These are phyloP conservation scores for Cairneyella variabilis DNA, from an alignment of 495 filamentous ascomycete species.

Conservation along the genomic window DNA sequence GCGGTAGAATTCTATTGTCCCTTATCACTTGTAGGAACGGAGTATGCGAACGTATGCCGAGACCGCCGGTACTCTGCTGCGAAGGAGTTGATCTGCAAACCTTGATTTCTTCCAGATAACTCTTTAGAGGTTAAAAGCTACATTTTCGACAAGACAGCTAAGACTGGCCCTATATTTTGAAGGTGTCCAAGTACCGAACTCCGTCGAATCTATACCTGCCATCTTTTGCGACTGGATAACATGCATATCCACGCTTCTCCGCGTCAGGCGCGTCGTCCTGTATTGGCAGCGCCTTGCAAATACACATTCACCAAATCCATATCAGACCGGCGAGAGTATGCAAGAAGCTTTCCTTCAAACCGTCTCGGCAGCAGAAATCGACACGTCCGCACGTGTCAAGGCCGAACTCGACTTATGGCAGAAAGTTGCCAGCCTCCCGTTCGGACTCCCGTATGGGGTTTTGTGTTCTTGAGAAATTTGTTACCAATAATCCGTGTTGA, in stretches of 20 bases:
- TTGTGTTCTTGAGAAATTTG: constrained; percentile 1
- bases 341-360: constrained; percentile 10
- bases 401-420: constrained; percentile 4
- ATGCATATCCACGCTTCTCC: background rate
- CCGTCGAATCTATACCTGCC: background rate
- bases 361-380: constrained; percentile 4
- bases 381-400: background rate
- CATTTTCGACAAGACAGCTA: constrained; percentile 20
- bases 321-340: background rate
- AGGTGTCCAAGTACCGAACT: constrained; percentile 6
- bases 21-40: too few relatives aligned
- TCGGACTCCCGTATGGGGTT: constrained; percentile 5
- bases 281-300: constrained; percentile 1
- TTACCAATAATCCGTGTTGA: too few relatives aligned
- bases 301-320: background rate
- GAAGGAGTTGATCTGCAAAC: too few relatives aligned
- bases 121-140: constrained; percentile 22
- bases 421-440: background rate
- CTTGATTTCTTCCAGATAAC: too few relatives aligned
- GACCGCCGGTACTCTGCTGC: too few relatives aligned
- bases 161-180: constrained; percentile 6
- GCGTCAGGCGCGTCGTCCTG: constrained; percentile 2
- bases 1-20: too few relatives aligned
- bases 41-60: too few relatives aligned
- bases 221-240: constrained; percentile 5